Conservation (phyloP, 441 rosid genomes). For the Populus hybrid region DNA sequence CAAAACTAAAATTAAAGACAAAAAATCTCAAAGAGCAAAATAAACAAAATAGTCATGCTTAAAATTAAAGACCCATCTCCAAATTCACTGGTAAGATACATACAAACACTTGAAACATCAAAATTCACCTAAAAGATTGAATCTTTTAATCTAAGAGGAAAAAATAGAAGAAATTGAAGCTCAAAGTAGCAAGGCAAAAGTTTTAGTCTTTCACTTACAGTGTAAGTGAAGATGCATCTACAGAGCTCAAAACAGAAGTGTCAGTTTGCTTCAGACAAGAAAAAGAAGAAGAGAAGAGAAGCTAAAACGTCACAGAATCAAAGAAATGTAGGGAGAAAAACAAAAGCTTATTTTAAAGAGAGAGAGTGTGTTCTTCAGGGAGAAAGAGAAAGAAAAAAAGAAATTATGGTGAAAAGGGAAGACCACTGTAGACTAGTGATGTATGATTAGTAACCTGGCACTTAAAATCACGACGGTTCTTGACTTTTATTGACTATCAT, state of each 20-base stretch:
- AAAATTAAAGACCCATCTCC: slow-evolving; percentile 22
- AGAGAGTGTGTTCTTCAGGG: not conserved
- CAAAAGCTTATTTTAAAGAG: not conserved
- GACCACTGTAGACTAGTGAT: slow-evolving; percentile 8
- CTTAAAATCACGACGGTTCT: slow-evolving; percentile 32
- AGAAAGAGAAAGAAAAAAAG: too few relatives aligned
- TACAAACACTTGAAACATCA: slow-evolving; percentile 6
- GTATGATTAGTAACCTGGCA: not conserved
- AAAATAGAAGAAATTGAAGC: not conserved
- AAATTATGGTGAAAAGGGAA: slow-evolving; percentile 18
- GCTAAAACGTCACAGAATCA: slow-evolving; percentile 33
- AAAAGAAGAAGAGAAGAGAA: slow-evolving; percentile 22
- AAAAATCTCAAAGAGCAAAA: not conserved
- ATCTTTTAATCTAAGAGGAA: not conserved
- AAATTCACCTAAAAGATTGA: slow-evolving; percentile 11
- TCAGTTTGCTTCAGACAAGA: slow-evolving; percentile 28
- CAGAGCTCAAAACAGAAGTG: slow-evolving; percentile 8
- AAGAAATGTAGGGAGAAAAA: slow-evolving; percentile 12
- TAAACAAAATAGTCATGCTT: not conserved
- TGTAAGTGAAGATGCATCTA: not conserved
- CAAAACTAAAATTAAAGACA: slow-evolving; percentile 3
- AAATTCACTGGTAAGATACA: slow-evolving; percentile 11
- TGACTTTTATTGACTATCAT: slow-evolving; percentile 9
- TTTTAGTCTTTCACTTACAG: slow-evolving; percentile 39
- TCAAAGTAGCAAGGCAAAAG: slow-evolving; percentile 9